Conservation (phyloP, 2,329 filamentous ascomycete genomes). For the Fusarium sp. region DNA sequence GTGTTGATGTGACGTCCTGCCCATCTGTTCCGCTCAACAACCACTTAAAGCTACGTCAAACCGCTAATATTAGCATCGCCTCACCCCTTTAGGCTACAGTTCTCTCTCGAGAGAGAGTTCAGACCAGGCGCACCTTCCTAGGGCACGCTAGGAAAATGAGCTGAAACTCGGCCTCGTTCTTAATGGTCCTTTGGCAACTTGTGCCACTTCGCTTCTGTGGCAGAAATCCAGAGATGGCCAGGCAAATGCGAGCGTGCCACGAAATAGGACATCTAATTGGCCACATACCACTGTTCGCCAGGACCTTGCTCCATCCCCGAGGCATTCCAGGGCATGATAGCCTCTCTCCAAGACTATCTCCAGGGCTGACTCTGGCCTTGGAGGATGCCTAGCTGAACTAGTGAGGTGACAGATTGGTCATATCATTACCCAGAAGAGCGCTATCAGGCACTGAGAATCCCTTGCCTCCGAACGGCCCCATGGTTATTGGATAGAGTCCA, state of each 20-base stretch:
- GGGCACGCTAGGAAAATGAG: constrained; percentile 32
- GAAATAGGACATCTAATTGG: constrained; percentile 36
- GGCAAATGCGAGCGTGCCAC: constrained; percentile 43
- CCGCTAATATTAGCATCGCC: constrained; percentile 1
- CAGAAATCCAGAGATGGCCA: constrained; percentile 33
- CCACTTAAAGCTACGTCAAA: not conserved
- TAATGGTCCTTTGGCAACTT: constrained; percentile 22
- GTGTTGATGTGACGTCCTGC: not conserved
- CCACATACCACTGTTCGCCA: constrained; percentile 2
- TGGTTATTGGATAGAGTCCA: constrained; percentile 6
- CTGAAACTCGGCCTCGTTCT: constrained; percentile 32
- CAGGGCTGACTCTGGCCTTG: constrained; percentile 34
- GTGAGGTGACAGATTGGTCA: not conserved
- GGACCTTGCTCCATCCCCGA: constrained; percentile 28
- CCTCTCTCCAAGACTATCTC: constrained; percentile 12
- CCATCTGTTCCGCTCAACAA: not conserved
- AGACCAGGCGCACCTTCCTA: constrained; percentile 20
- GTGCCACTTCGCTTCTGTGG: constrained; percentile 33
- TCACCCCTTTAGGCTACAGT: constrained; percentile 16
- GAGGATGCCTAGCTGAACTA: constrained; percentile 27
- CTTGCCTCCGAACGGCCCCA: not conserved
- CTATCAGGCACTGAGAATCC: not conserved
- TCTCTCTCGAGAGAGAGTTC: not conserved
- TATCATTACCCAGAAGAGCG: constrained; percentile 1
- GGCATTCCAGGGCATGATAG: constrained; percentile 33